Base-by-base conservation (phyloP, 2,329 filamentous ascomycete species). In the Alternaria longipes region DNA sequence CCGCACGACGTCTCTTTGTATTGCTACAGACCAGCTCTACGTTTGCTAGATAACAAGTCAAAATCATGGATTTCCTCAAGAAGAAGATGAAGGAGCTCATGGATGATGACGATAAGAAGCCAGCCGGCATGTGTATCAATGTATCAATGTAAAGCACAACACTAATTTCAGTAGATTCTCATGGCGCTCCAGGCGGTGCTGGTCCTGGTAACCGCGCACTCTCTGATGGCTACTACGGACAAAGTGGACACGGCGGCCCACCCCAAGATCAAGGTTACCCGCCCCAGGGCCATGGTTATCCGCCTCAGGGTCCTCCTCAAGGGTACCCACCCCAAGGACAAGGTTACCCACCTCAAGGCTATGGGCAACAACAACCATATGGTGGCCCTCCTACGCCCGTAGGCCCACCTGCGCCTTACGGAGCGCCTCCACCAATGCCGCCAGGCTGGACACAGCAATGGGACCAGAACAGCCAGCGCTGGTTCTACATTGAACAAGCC, bases 401-500 rank as follows among this genome's bases (percentile, higher is more conserved):
- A 34, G 74, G 74, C 5, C 74, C 74, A 41, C 74, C 74, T 8
- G 71, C 72, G 6, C 70, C 70, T 56, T 77, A 71, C 59, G 73
- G 79, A 84, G 88, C 24, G 80, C 85, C 62, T 80, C 90, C 65
- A 83, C 89, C 24, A 72, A 82, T 51, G 71, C 75, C 75, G 2
- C 74, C 74, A 7, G 89, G 89, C 66, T 91, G 89, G 89, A 79
- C 81, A 28, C 81, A 87, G 24, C 85, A 89, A 75, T 91, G 85
- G 78, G 89, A 91, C 66, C 84, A 86, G 59, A 82, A 81, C 59
- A 80, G 83, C 61, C 85, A 89, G 71, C 85, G 86, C 56, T 90
- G 86, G 81, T 91, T 86, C 79, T 91, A 89, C 71, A 82, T 87
- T 58, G 87, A 91, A 74, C 80, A 86, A 58, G 81, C 85, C 47